Conservation (phyloP, 768 basidiomycete genomes). For the Pisolithus microcarpus region DNA sequence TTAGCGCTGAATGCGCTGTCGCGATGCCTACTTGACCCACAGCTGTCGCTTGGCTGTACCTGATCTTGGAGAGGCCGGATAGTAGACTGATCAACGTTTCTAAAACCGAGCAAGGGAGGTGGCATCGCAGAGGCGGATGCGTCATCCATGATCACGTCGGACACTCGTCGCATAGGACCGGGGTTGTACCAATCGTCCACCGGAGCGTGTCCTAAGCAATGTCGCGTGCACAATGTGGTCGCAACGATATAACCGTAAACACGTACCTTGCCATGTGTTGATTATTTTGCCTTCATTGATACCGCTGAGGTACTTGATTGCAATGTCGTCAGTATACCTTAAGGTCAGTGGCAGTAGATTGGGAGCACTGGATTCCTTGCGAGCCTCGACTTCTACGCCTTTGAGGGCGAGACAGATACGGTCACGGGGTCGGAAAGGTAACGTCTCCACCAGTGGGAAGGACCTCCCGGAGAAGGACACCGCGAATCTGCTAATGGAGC, state of each 20-base stretch:
- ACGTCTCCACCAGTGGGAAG: slow-evolving; percentile 24
- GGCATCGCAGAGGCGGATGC: neutral
- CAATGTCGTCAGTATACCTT: slow-evolving; percentile 36
- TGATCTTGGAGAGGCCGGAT: neutral
- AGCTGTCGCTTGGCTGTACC: neutral
- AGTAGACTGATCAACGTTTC: neutral
- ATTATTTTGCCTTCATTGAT: slow-evolving; percentile 23
- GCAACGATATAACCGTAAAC: neutral
- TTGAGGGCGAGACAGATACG: slow-evolving; percentile 42
- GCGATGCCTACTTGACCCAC: neutral
- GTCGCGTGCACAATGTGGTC: neutral
- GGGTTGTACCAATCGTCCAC: slow-evolving; percentile 23
- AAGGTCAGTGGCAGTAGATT: slow-evolving; percentile 36
- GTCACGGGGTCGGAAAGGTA: slow-evolving; percentile 37
- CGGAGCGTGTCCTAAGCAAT: slow-evolving; percentile 5
- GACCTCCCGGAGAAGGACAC: slow-evolving; percentile 31
- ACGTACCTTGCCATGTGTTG: slow-evolving; percentile 36
- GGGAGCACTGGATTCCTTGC: slow-evolving; percentile 19
- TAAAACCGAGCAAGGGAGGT: neutral
- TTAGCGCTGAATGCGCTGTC: no score
- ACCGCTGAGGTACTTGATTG: slow-evolving; percentile 33
- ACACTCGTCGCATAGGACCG: slow-evolving; percentile 7
- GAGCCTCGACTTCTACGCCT: slow-evolving; percentile 31
- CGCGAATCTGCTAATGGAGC: slow-evolving; percentile 27
- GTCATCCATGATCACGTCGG: slow-evolving; percentile 8